These are phyloP conservation scores for Pseudogymnoascus sp. DNA, from an alignment of 2,329 filamentous ascomycete genomes.

Conservation along the genomic window DNA sequence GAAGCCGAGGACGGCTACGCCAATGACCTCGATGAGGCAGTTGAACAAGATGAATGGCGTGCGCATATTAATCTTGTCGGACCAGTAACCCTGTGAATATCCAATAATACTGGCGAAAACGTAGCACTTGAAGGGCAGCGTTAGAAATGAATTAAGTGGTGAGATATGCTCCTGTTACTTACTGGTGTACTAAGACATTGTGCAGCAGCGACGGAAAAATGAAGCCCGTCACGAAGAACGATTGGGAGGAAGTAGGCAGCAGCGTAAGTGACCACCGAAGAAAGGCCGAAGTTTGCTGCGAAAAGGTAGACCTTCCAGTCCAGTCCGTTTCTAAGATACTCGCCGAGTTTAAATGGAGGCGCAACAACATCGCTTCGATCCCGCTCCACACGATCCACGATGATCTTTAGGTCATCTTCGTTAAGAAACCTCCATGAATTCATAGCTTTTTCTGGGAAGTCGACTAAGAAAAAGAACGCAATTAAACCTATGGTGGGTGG, in stretches of 20 bases:
- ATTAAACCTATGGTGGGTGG: slow-evolving; percentile 18
- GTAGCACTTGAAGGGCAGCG: slow-evolving; percentile 22
- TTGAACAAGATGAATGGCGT: slow-evolving; percentile 44
- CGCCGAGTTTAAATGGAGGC: slow-evolving; percentile 39
- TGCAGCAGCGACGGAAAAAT: slow-evolving; percentile 41
- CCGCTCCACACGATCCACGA: slow-evolving; percentile 44
- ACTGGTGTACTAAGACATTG: slow-evolving; percentile 48
- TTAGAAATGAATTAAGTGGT: not conserved
- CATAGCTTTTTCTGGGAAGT: slow-evolving; percentile 52
- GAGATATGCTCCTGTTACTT: not conserved
- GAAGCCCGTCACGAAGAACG: slow-evolving; percentile 55
- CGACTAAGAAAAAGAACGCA: slow-evolving; percentile 51
- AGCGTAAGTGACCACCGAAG: slow-evolving; percentile 64
- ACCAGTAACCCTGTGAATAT: slow-evolving; percentile 37
- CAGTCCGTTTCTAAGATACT: slow-evolving; percentile 39
- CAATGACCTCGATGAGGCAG: slow-evolving; percentile 32
- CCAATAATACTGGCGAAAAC: slow-evolving; percentile 38
- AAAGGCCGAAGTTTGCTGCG: slow-evolving; percentile 53
- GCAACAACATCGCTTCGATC: slow-evolving; percentile 47
- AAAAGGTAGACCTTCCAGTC: slow-evolving; percentile 56
- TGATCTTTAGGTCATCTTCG: slow-evolving; percentile 41
- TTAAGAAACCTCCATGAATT: slow-evolving; percentile 39
- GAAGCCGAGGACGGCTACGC: slow-evolving; percentile 39
- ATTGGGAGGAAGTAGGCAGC: slow-evolving; percentile 72
- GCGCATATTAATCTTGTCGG: slow-evolving; percentile 46